Evolutionary conservation across 1,139 yeast species (phyloP), one percentile per base, ranked within the genome.

Genomic region (Candida tunisiensis): DNA sequence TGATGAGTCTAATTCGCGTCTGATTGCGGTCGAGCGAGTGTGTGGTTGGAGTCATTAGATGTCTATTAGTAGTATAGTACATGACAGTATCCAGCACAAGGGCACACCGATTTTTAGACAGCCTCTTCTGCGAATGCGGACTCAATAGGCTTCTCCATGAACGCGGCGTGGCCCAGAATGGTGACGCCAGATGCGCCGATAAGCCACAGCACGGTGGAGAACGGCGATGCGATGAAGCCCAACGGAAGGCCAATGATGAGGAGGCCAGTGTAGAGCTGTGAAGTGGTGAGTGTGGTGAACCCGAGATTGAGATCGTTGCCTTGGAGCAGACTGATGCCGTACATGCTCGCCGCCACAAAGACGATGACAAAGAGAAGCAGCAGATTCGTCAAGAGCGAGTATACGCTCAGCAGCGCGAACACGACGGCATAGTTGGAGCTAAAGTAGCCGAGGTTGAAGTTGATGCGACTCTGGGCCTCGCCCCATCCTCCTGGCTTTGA

Each of bases 111-210:
- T n/a, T n/a, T n/a, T 45, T 51, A 69, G 28, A 69, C 75, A 27
- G 59, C 50, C 48, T 79, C 83, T 51, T 82, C 96, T 53, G 85
- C 94, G 47, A 88, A 88, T 19, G 91, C 95, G 25, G 93, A 78
- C 60, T 88, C 98, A 42, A 91, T 83, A 25, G 98, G 98, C 60
- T 88, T 88, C 51, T 91, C 98, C 82, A 91, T 71, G 39, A 91
- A 67, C 9, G 91, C 58, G 30, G 98, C 96, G 55, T 91, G 99
- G 9, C 93, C 71, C 31, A 85, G 62, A 28, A 91, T 88, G 27
- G 77, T 57, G 29, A 83, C 92, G 23, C 79, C 74, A 14, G 94
- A 78, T 6, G 95, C 91, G 41, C 98, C 99, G 48, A 91, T 72
- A 42, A 91, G 68, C 98, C 98, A 91, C 69, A 91, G 66, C 62